A percentile compares a stretch with the other conserved stretches of the same genome.
Evolutionary conservation across 495 filamentous ascomycete species (phyloP).

Genomic region (Ascobolus immersus): DNA sequence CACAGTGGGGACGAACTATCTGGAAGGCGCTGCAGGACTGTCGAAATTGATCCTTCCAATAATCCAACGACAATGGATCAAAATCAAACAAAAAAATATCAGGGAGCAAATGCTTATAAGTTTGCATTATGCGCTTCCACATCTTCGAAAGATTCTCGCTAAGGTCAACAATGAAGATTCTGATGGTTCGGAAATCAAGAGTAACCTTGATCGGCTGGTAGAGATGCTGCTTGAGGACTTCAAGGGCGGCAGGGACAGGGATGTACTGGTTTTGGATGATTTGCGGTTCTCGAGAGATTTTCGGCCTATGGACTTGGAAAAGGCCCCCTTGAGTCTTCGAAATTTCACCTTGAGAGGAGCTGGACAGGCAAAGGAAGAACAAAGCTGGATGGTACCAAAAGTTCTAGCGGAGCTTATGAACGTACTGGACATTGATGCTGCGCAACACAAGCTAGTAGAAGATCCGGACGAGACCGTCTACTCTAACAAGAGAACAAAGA

Average conservation of each 20-base stretch:
- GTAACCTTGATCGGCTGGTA: conserved; percentile 27
- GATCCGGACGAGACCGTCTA: conserved; percentile 9
- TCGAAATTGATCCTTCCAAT: conserved; percentile 38
- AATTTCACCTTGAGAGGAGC: conserved; percentile 19
- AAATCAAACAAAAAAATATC: conserved; percentile 30
- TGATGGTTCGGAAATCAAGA: conserved; percentile 5
- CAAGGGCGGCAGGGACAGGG: conserved; percentile 38
- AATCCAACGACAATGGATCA: conserved; percentile 46
- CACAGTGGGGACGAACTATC: conserved; percentile 39
- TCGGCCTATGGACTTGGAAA: conserved; percentile 16
- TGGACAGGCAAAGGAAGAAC: conserved; percentile 22
- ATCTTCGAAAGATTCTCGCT: conserved; percentile 25
- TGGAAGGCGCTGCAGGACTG: conserved; percentile 30
- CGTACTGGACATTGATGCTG: conserved; percentile 18
- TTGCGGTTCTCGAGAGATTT: no score
- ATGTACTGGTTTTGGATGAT: no score
- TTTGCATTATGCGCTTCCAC: conserved; percentile 38
- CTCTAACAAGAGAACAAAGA: conserved; percentile 34
- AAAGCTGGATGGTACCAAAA: conserved; percentile 13
- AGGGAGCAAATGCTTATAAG: conserved; percentile 37
- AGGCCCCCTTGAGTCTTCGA: conserved; percentile 22
- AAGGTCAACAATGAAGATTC: conserved; percentile 9
- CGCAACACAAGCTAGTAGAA: not conserved
- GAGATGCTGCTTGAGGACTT: conserved; percentile 49
- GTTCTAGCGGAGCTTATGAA: conserved; percentile 9